These are phyloP conservation scores for Nicotiana obtusifolia DNA, from an alignment of 257 asterid species.

Conservation along the genomic window DNA sequence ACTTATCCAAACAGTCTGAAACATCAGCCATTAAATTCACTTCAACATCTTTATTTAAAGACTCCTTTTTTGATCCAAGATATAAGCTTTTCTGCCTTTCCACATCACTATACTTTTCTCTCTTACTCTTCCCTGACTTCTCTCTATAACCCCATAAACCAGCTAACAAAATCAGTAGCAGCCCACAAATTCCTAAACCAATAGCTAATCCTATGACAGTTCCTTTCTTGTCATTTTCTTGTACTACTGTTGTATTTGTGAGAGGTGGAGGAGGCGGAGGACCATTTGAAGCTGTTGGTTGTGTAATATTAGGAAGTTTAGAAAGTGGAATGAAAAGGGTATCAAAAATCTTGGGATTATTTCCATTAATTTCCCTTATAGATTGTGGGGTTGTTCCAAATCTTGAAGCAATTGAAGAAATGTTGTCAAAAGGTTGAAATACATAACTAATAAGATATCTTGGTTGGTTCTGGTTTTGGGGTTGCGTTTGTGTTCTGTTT, in stretches of 20 bases:
- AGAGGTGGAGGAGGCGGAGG: constrained; percentile 10
- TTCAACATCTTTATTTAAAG: constrained; percentile 37
- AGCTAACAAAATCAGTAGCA: constrained; percentile 30
- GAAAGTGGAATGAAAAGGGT: constrained; percentile 72
- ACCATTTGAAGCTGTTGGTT: constrained; percentile 26
- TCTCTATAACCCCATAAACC: constrained; percentile 46
- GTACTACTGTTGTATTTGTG: neutral
- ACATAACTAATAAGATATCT: constrained; percentile 60
- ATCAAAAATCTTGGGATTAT: constrained; percentile 25
- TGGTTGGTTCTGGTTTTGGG: constrained; percentile 24
- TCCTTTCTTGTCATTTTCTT: constrained; percentile 34
- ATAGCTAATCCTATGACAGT: constrained; percentile 53
- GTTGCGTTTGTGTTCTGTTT: constrained; percentile 8
- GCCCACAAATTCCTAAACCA: constrained; percentile 55
- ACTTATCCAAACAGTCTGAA: constrained; percentile 90
- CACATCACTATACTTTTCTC: constrained; percentile 27
- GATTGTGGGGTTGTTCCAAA: constrained; percentile 41
- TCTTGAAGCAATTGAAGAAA: constrained; percentile 40
- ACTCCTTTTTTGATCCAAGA: constrained; percentile 21
- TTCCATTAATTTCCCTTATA: constrained; percentile 48
- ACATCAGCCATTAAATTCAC: constrained; percentile 81
- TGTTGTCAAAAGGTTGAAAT: constrained; percentile 52
- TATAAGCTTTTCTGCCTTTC: constrained; percentile 26
- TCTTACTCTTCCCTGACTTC: constrained; percentile 17
- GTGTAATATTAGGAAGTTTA: constrained; percentile 51